Evolutionary conservation across 225 moss, liverwort and hornwort species (phyloP).

Genomic region (Marchantia polymorpha): DNA sequence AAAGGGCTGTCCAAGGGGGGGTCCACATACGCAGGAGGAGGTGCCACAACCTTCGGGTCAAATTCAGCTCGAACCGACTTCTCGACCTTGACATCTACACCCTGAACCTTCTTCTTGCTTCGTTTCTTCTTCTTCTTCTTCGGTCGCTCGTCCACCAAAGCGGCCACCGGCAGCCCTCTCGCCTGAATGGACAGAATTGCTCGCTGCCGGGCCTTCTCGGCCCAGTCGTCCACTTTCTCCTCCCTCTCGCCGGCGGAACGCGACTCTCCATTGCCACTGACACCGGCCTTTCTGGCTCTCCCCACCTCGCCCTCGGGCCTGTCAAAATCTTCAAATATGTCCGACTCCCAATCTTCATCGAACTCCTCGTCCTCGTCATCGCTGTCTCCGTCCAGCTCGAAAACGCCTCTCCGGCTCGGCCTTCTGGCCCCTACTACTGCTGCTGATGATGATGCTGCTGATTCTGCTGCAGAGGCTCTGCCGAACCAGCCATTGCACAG

Average conservation of each 20-base stretch:
- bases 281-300: neutral
- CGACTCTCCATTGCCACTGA: neutral
- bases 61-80: constrained; percentile 7
- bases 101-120: constrained; percentile 29
- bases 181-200: constrained; percentile 35
- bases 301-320: neutral
- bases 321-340: constrained; percentile 27
- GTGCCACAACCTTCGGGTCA: neutral
- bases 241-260: neutral
- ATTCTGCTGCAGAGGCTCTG: neutral
- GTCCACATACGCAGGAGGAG: constrained; percentile 7
- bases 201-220: constrained; percentile 29
- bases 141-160: constrained; percentile 27
- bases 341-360: constrained; percentile 23
- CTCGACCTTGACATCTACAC: constrained; percentile 12
- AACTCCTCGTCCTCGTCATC: constrained; percentile 21
- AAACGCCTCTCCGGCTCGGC: constrained; percentile 1
- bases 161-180: constrained; percentile 30
- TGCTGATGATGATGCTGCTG: too few species aligned
- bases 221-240: constrained; percentile 33
- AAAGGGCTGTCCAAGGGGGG: constrained; percentile 22
- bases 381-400: constrained; percentile 3
- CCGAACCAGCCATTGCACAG: neutral
- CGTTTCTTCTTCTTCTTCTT: constrained; percentile 35
- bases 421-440: neutral